Evolutionary conservation across 2,329 filamentous ascomycete species (phyloP), one percentile per base, ranked within the genome.

Genomic region (Colletotrichum coccodes): DNA sequence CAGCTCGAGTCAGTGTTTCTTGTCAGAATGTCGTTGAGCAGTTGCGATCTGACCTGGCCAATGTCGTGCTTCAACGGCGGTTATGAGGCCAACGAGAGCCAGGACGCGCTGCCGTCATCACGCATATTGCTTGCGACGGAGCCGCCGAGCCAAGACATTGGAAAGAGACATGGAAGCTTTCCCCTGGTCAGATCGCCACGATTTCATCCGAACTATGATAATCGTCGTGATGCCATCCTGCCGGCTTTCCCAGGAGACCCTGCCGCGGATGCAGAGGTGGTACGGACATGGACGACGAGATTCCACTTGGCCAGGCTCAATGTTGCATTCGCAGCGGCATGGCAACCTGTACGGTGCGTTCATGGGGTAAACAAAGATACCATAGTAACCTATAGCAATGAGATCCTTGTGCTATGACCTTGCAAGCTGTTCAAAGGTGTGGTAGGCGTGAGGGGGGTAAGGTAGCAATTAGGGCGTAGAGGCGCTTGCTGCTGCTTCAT

Each of bases 401-500:
- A 30, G 30, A 32, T 16, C 38, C 60, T 34, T 53, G 65, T 28
- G 40, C 40, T 42, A 42, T 46, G 46, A 68, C 47, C 26, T 34
- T 40, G 50, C 23, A 26, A 11, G 18, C 40, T 30, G 57, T 16
- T 57, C 12, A 18, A 14, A 21, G 11, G 30, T 6, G 49, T 23
- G 28, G 9, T 32, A 40, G 28, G 53, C 28, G 47, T 21, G 23
- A 28, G 38, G 16, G 21, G 47, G 50, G n/a, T 46, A 63, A 46
- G 59, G 59, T 63, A 50, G 59, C 52, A 63, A 14, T 23, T 30
- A 50, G n/a, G 64, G 59, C 64, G 52, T 8, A 9, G 14, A 32
- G 42, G 42, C 42, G 44, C 38, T 12, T 30, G 34, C 38, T 47
- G 6, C 30, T 54, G 60, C 38, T 28, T 59, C 60, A 53, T 54